Percentiles rank a stretch among this genome's conserved stretches.
These are phyloP conservation scores for Backusella parvicylindrica DNA, from an alignment of 192 early-diverging fungal genomes.

Conservation along the genomic window DNA sequence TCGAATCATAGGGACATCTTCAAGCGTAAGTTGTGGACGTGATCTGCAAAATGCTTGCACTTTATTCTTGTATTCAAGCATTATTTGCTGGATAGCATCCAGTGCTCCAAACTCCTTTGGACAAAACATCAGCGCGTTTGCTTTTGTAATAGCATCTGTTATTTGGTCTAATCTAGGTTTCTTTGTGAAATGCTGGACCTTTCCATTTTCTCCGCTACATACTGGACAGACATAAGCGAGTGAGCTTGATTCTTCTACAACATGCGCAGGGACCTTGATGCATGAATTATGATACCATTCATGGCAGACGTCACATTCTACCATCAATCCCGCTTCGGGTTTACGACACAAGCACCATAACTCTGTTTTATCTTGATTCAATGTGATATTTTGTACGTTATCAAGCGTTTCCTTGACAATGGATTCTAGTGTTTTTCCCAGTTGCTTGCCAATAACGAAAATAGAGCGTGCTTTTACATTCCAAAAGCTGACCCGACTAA, in stretches of 20 bases:
- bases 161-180: constrained; percentile 34
- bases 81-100: constrained; percentile 2
- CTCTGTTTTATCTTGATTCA: not conserved
- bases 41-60: constrained; percentile 28
- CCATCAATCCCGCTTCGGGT: constrained; percentile 62
- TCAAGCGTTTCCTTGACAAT: not conserved
- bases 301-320: constrained; percentile 61
- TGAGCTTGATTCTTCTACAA: constrained; percentile 36
- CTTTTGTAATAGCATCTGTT: constrained; percentile 35
- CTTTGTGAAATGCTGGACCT: constrained; percentile 29
- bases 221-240: constrained; percentile 53
- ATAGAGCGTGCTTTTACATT: not conserved
- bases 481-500: not conserved
- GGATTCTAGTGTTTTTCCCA: not conserved
- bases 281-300: constrained; percentile 67
- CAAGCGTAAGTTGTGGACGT: constrained; percentile 15
- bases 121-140: constrained; percentile 40
- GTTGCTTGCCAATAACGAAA: not conserved
- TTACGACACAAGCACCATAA: constrained; percentile 61
- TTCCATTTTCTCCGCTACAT: constrained; percentile 30
- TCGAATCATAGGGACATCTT: constrained; percentile 35
- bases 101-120: constrained; percentile 26
- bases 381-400: not conserved
- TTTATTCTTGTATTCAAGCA: constrained; percentile 5
- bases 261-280: constrained; percentile 41